A percentile compares a stretch with the other conserved stretches of the same genome.
Evolutionary conservation across 305 asterid genomes (phyloP).

Genomic region (Fraxinus velutina): DNA sequence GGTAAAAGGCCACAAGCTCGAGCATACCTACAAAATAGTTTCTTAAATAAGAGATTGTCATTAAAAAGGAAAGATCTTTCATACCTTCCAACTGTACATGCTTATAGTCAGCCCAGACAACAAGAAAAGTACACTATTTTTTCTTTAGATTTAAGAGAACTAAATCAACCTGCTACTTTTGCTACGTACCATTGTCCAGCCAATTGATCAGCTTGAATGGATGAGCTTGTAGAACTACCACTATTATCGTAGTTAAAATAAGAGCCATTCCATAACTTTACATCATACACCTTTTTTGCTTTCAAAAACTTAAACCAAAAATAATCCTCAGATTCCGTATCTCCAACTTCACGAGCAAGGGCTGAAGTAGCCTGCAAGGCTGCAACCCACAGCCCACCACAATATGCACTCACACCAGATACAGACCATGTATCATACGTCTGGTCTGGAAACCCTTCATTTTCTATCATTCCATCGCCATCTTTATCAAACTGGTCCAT

Average conservation of each 20-base stretch:
- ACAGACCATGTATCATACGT: constrained; percentile 95
- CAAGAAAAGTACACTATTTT: not conserved
- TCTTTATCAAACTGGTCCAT: constrained; percentile 96
- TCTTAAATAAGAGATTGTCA: not conserved
- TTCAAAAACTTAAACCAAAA: constrained; percentile 73
- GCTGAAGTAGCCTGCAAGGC: constrained; percentile 92
- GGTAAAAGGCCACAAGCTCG: constrained; percentile 83
- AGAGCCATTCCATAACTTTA: constrained; percentile 81
- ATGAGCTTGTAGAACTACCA: constrained; percentile 60
- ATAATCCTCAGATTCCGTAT: constrained; percentile 70
- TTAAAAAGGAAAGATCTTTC: not conserved
- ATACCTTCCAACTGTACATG: not conserved
- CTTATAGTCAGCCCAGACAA: not conserved
- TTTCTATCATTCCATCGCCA: constrained; percentile 97
- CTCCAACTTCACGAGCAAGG: constrained; percentile 78
- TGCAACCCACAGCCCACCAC: constrained; percentile 99
- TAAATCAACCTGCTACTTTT: not conserved
- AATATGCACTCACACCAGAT: constrained; percentile 85
- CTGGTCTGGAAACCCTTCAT: constrained; percentile 92
- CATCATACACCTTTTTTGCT: constrained; percentile 74
- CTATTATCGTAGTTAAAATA: constrained; percentile 81
- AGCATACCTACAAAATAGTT: constrained; percentile 65
- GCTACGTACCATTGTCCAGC: constrained; percentile 85
- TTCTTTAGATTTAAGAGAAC: not conserved
- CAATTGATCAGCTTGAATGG: constrained; percentile 93